Evolutionary conservation across 345 rosid genomes (phyloP), one percentile per base, ranked within the genome.

Genomic region (Eutrema yunnanense): DNA sequence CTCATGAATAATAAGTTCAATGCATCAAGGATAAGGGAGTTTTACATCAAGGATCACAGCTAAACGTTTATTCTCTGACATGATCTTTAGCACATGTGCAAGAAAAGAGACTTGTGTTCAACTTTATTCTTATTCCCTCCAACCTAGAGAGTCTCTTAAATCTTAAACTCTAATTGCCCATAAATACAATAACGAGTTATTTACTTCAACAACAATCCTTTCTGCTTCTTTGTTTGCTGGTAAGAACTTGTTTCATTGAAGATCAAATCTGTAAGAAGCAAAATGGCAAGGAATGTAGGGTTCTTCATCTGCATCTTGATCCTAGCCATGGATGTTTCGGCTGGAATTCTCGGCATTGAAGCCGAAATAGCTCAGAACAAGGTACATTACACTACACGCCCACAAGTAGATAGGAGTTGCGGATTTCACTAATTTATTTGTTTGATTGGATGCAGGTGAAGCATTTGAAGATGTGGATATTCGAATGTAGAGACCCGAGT

Each of bases 401-500:
- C 44, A 19, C n/a, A 14, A 52, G 42, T 26, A 1, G 1, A 52
- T 16, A 38, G 8, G 48, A 53, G 63, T 52, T 44, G 58, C 9
- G 0, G 27, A 30, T 12, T 44, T 50, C 19, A 22, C 58, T 62
- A 32, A 42, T 2, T 37, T 50, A 4, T 32, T 4, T 38, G 22
- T 6, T 76, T 52, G 26, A 9, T 32, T 32, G 9, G 26, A 27
- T 58, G 79, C 83, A 93, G 97, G 93, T 76, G 77, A 87, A 82
- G 75, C 96, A 91, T 72, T 71, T 84, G 77, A 89, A 78, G 81
- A 43, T 82, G 79, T 85, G 82, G 96, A 81, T 90, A 38, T 85
- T 89, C 36, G 95, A 86, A 76, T 94, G 97, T 33, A 83, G 91
- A 83, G 87, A 90, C 37, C 96, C 97, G 13, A 94, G 96, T 72